phyloP scores from a whole-genome alignment of 2,329 filamentous ascomycete genomes.

The Fonsecaea monophora region DNA sequence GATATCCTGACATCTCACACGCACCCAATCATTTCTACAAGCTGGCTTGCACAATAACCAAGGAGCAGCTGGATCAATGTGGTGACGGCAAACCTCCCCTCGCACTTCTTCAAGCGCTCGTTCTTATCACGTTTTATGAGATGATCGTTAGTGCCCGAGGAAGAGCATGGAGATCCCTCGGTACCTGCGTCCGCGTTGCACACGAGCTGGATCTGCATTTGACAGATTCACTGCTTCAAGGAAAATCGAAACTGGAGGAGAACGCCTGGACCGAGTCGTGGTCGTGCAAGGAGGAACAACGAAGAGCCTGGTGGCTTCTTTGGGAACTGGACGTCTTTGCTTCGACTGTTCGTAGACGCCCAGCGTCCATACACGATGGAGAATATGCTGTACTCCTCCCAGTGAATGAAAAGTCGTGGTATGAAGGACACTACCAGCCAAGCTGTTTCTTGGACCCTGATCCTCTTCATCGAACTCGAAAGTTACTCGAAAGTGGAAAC shows the following conservation, averaged over 20 bases:
- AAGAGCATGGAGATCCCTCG: slow-evolving; percentile 15
- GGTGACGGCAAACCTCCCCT: slow-evolving; percentile 16
- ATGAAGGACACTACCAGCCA: slow-evolving; percentile 6
- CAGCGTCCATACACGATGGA: slow-evolving; percentile 12
- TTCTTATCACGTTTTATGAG: slow-evolving; percentile 18
- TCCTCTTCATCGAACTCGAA: slow-evolving; percentile 12
- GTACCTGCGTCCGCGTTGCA: slow-evolving; percentile 17
- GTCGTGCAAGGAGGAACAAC: slow-evolving; percentile 13
- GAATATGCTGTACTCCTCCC: slow-evolving; percentile 17
- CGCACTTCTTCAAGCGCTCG: slow-evolving; percentile 11
- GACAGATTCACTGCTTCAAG: slow-evolving; percentile 15
- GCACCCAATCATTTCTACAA: slow-evolving; percentile 8
- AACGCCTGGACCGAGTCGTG: not conserved
- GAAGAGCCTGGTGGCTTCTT: slow-evolving; percentile 18
- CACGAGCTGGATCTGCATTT: slow-evolving; percentile 20
- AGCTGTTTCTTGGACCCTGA: slow-evolving; percentile 18
- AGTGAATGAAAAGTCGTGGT: slow-evolving; percentile 12
- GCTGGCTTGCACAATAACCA: slow-evolving; percentile 12
- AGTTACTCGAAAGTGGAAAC: slow-evolving; percentile 17
- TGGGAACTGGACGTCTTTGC: slow-evolving; percentile 21
- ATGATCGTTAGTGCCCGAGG: slow-evolving; percentile 11
- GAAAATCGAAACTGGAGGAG: slow-evolving; percentile 6
- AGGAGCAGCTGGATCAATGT: slow-evolving; percentile 10
- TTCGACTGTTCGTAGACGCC: slow-evolving; percentile 12
- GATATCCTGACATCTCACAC: not conserved